Evolutionary conservation across 495 filamentous ascomycete genomes (phyloP).

Genomic region (Penicillium simplicissimum): DNA sequence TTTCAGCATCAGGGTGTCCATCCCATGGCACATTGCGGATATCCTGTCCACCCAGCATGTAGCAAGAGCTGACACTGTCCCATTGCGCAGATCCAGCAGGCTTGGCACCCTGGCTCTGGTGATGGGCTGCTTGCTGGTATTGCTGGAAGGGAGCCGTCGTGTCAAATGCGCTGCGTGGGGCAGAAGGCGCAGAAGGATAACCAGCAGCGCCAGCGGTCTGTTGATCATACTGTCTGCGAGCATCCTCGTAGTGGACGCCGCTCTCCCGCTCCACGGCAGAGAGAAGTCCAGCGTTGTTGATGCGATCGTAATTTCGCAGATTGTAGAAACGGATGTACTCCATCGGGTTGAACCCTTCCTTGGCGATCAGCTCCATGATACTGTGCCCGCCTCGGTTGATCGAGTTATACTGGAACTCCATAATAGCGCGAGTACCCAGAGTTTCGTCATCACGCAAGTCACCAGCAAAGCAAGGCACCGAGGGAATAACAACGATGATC

Average conservation of each 20-base stretch:
- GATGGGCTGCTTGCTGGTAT: slow-evolving; percentile 69
- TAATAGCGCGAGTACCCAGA: slow-evolving; percentile 87
- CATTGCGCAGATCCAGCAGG: slow-evolving; percentile 51
- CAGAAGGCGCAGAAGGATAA: slow-evolving; percentile 23
- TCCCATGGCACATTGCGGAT: slow-evolving; percentile 81
- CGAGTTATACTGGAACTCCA: slow-evolving; percentile 90
- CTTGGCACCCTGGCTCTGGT: slow-evolving; percentile 31
- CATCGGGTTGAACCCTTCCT: slow-evolving; percentile 69
- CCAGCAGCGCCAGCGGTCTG: slow-evolving; percentile 36
- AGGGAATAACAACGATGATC: slow-evolving; percentile 82
- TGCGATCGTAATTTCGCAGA: slow-evolving; percentile 86
- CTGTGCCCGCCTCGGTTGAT: slow-evolving; percentile 88
- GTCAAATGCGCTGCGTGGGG: slow-evolving; percentile 41
- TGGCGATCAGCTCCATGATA: slow-evolving; percentile 77
- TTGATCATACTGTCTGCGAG: slow-evolving; percentile 66
- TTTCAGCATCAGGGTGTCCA: slow-evolving; percentile 64
- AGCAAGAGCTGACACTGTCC: slow-evolving; percentile 78
- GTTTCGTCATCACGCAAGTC: slow-evolving; percentile 77
- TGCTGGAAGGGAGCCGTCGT: slow-evolving; percentile 50
- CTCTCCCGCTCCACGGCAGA: slow-evolving; percentile 61
- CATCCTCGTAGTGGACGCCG: slow-evolving; percentile 74
- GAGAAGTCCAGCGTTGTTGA: slow-evolving; percentile 71
- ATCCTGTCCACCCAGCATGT: slow-evolving; percentile 79
- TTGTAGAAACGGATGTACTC: slow-evolving; percentile 96
- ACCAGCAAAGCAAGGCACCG: slow-evolving; percentile 88